Evolutionary conservation across 805 yeast genomes (phyloP), one percentile per base, ranked within the genome.

Genomic region (Citeromyces nyonsensis): DNA sequence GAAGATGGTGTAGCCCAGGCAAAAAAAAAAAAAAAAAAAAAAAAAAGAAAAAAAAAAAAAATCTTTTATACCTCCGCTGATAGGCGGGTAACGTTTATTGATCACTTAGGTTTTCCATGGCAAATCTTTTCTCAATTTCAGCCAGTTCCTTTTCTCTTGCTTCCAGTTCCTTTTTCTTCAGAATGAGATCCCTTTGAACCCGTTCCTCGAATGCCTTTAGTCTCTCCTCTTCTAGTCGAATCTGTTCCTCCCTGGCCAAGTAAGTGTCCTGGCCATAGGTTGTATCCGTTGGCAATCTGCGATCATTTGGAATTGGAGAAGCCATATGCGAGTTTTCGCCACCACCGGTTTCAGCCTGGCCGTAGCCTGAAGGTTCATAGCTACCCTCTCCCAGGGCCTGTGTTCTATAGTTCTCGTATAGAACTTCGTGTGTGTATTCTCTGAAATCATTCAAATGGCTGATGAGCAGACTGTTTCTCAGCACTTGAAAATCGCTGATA

Each of bases 361-460:
- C 25, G 6, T 24, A 18, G 6, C 13, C n/a, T 15, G 35, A 25
- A 6, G 28, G 15, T 10, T 33, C 38, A n/a, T 26, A 28, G 26
- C 30, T 35, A 6, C 33, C 38, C 15, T 34, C 40, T 15, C 39
- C 39, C 40, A 81, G 65, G 11, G 86, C 85, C 47, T 75, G 84
- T 7, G 95, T 81, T 65, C 96, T 76, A 56, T 85, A 85, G 34
- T 74, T 76, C 54, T 85, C 96, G 53, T 85, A 85, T 40, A 85
- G 59, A 27, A 75, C 67, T 50, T 84, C 94, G 51, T 81, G 93
- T 6, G 96, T 85, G 46, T 70, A 66, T 45, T 85, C 95, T 56
- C 83, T 83, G 54, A 85, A 72, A 49, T 85, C 95, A 49, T 76
- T 76, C 54, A 85, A 66, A 56, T 84, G 95, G 11, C 91, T 74